These are phyloP conservation scores for Chalciporus pseudorubinellus DNA, from an alignment of 768 basidiomycete genomes.

Conservation along the genomic window DNA sequence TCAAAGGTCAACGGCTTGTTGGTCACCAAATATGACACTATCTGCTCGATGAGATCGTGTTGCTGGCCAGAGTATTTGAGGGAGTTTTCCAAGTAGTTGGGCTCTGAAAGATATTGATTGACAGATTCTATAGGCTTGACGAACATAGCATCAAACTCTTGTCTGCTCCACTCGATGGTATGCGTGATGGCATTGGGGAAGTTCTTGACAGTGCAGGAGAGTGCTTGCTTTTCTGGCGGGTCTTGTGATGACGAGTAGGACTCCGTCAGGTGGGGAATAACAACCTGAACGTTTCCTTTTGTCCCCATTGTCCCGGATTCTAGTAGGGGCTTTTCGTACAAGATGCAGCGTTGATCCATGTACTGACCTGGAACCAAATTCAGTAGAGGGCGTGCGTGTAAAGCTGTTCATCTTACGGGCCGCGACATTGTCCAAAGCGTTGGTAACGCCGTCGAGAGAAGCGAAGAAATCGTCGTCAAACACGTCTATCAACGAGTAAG, in stretches of 20 bases:
- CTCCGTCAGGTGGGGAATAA: constrained; percentile 92
- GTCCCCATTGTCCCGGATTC: constrained; percentile 98
- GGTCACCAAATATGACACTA: constrained; percentile 84
- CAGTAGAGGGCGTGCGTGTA: neutral
- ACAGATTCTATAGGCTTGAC: constrained; percentile 92
- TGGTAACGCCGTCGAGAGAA: constrained; percentile 89
- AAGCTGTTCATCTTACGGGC: constrained; percentile 62
- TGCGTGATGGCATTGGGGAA: constrained; percentile 98
- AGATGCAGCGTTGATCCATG: constrained; percentile 98
- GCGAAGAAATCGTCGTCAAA: constrained; percentile 90
- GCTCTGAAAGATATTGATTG: constrained; percentile 95
- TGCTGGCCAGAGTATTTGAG: constrained; percentile 92
- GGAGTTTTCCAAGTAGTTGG: constrained; percentile 89
- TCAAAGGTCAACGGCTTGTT: constrained; percentile 94
- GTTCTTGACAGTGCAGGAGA: constrained; percentile 97
- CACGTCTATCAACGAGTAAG: constrained; percentile 51
- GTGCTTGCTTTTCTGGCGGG: constrained; percentile 96
- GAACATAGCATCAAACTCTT: constrained; percentile 89
- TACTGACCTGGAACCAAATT: constrained; percentile 66
- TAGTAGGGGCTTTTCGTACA: constrained; percentile 92
- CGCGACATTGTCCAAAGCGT: constrained; percentile 95
- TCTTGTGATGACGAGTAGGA: constrained; percentile 98
- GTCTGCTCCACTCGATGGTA: constrained; percentile 98
- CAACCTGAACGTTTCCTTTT: constrained; percentile 95
- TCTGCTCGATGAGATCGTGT: constrained; percentile 84